Percentiles rank a stretch among this genome's conserved stretches.
These are phyloP conservation scores for Trichoderma guizhouense DNA, from an alignment of 2,329 filamentous ascomycete genomes.

Conservation along the genomic window DNA sequence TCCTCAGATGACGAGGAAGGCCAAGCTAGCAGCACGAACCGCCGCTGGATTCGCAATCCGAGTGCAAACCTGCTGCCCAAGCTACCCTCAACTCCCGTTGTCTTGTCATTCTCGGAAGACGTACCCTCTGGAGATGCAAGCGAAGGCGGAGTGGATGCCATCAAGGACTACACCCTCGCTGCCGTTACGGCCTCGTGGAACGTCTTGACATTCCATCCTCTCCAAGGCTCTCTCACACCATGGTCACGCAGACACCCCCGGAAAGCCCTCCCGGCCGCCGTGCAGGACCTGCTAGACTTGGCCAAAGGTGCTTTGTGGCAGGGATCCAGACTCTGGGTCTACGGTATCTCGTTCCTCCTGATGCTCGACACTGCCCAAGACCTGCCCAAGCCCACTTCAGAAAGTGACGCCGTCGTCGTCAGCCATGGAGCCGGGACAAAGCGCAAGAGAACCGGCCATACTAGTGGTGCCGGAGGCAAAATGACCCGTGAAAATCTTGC, in stretches of 20 bases:
- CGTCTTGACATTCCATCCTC: conserved; percentile 74
- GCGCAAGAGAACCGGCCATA: conserved; percentile 50
- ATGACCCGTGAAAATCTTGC: conserved; percentile 47
- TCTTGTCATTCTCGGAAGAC: conserved; percentile 64
- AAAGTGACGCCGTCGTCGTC: conserved; percentile 30
- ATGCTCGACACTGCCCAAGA: conserved; percentile 86
- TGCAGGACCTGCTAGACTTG: conserved; percentile 71
- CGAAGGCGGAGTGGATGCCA: conserved; percentile 25
- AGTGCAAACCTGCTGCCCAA: conserved; percentile 66
- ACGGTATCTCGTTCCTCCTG: conserved; percentile 79
- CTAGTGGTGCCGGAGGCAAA: conserved; percentile 51
- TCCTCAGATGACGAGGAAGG: conserved; percentile 45
- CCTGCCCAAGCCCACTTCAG: conserved; percentile 41
- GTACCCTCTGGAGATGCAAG: conserved; percentile 33
- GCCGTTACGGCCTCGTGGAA: conserved; percentile 56
- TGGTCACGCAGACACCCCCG: conserved; percentile 85
- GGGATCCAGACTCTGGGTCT: conserved; percentile 75
- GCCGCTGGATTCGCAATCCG: conserved; percentile 73
- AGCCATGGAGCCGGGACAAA: conserved; percentile 40
- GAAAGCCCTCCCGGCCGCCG: conserved; percentile 69
- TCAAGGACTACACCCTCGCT: conserved; percentile 51
- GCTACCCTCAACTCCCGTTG: conserved; percentile 60
- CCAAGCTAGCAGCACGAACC: conserved; percentile 36
- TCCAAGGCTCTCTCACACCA: conserved; percentile 71
- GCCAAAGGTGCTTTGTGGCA: conserved; percentile 87